Base-by-base conservation (phyloP, 2,329 filamentous ascomycete species). In the Arthrobotrys conoides region DNA sequence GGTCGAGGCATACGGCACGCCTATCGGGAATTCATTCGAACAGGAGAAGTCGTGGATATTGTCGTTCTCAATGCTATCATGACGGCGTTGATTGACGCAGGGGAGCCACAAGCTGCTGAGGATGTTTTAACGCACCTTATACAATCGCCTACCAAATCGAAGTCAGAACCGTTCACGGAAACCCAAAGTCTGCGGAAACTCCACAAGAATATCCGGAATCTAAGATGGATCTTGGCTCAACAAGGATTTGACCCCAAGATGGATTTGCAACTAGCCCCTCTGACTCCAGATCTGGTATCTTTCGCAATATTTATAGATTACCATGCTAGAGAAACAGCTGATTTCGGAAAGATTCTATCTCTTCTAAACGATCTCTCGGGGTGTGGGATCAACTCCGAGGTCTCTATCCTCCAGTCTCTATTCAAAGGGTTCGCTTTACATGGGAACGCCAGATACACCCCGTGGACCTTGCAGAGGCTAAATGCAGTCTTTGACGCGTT, bases 51-150 rank as follows among this genome's bases (percentile, higher is more conserved):
- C 79, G 90, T 99, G 70, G 95, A 98, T 83, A 94, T 93, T 0
- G 87, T 92, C 1, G 91, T 94, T 14, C 87, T 98, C 84, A 98
- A 98, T 83, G 93, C 92, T 81, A 90, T 97, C 82, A 92, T 98
- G 79, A 88, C 90, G 0, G 91, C 93, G 0, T 88, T 98, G 20
- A 87, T 97, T 51, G 88, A 90, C 71, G 90, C 91, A 14, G 91
- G 91, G 48, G 94, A 99, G 83, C 89, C 91, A 46, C 85, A 87
- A 5, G 91, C 93, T 0, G 96, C 94, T 1, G 90, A 95, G 81
- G 88, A 91, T 76, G 89, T 97, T 10, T 97, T 97, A 82, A 86
- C 90, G 72, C 90, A 91, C 77, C 98, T 99, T 94, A 94, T 94
- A 84, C 85, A 53, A 12, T 36, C 49, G 44, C 33, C 70, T 14